Conservation (phyloP, 2,329 filamentous ascomycete genomes). For the Ceratocystis huliohia region DNA sequence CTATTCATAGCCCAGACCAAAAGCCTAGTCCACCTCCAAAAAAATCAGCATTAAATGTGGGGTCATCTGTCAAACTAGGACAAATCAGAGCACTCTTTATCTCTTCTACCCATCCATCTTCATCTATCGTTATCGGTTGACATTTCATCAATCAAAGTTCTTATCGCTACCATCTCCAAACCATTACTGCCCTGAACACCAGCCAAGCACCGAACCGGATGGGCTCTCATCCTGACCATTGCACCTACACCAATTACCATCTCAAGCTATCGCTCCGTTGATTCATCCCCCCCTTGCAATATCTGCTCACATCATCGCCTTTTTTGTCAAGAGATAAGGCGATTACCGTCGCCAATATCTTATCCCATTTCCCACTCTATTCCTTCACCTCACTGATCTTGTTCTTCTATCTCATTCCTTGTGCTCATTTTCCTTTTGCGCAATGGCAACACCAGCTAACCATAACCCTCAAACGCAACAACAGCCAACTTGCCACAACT, state of each 20-base stretch:
- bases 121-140: constrained; percentile 17
- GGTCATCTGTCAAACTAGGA: neutral
- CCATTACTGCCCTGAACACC: neutral
- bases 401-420: neutral
- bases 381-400: neutral
- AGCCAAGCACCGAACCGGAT: neutral
- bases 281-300: neutral
- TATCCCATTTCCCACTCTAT: neutral
- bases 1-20: neutral
- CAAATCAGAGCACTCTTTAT: constrained; percentile 9
- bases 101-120: neutral
- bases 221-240: neutral
- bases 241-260: neutral
- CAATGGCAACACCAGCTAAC: constrained; percentile 36
- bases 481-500: constrained; percentile 86
- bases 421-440: constrained; percentile 25
- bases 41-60: constrained; percentile 13
- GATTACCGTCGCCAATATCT: constrained; percentile 4
- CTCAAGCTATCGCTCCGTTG: neutral
- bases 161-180: constrained; percentile 1
- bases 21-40: neutral
- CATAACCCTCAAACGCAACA: constrained; percentile 52
- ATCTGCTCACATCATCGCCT: neutral
- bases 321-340: neutral
- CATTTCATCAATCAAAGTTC: constrained; percentile 1